A percentile compares a stretch with the other conserved stretches of the same genome.
These are phyloP conservation scores for Sporothrix brasiliensis DNA, from an alignment of 2,329 filamentous ascomycete genomes.

Conservation along the genomic window DNA sequence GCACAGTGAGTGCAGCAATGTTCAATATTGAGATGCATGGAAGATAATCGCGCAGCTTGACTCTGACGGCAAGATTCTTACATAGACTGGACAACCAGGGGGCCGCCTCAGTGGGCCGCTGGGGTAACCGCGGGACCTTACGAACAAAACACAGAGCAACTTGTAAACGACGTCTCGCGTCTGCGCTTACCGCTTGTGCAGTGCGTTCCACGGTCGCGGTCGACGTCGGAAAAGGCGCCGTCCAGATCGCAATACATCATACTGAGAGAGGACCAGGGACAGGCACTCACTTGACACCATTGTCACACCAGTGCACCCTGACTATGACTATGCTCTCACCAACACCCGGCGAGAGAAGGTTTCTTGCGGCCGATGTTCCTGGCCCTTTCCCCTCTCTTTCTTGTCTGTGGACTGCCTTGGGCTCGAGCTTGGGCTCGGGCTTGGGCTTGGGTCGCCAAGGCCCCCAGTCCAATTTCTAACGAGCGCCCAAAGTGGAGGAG, in stretches of 20 bases:
- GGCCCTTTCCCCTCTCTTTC: background rate
- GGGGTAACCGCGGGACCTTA: background rate
- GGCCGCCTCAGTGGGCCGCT: background rate
- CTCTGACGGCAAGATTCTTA: background rate
- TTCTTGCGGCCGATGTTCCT: background rate
- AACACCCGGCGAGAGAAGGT: background rate
- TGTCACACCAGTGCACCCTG: background rate
- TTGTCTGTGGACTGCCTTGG: background rate
- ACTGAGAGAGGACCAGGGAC: background rate
- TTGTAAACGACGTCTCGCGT: background rate
- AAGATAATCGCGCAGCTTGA: constrained; percentile 24
- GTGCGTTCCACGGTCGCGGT: background rate
- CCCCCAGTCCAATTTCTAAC: constrained; percentile 4
- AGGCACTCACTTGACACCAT: background rate
- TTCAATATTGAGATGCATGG: constrained; percentile 12
- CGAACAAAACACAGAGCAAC: background rate
- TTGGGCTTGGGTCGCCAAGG: background rate
- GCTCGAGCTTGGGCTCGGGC: background rate
- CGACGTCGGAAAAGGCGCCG: background rate
- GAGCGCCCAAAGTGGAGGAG: constrained; percentile 14
- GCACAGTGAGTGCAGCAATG: constrained; percentile 3
- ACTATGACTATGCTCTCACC: background rate
- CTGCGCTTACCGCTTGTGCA: constrained; percentile 1
- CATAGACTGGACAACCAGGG: background rate
- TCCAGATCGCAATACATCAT: background rate